Evolutionary conservation across 352 stramenopile genomes (phyloP), one percentile per base, ranked within the genome.

Genomic region (Phytophthora quininea): DNA sequence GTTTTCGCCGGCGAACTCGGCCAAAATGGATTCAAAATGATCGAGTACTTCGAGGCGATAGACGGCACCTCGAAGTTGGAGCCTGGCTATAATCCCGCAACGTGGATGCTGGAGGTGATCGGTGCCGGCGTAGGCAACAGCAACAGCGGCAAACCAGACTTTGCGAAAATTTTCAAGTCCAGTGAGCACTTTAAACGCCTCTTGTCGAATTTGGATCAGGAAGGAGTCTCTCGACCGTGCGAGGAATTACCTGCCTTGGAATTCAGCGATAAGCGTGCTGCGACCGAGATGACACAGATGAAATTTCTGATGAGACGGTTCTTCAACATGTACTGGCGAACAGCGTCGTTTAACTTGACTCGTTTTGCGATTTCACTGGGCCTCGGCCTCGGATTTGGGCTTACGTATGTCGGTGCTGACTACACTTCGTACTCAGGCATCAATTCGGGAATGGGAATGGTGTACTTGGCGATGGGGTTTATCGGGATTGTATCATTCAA

Each of bases 341-440:
- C 43, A 8, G 43, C 43, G 14, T 49, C 43, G 29, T 49, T 49
- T n/a, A 49, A 49, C 43, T 49, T 49, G 43, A 49, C n/a, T 54
- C 37, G 49, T 15, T 56, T 89, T 3, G 61, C 82, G 10, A 65
- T 93, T 12, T 88, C 66, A 53, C 33, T 63, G 12, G 33, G 85
- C 1, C 80, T 93, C 55, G 82, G 76, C 4, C 58, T 93, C 15
- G 63, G 93, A 27, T 77, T 94, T n/a, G 80, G 73, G 29, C 42
- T 83, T 10, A 70, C 90, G n/a, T 93, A 85, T 48, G n/a, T 74
- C 19, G 49, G 56, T 35, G 31, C 54, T 14, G 42, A 77, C 12
- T 74, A 69, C 38, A 35, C 14, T 14, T 70, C 67, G 0, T 75
- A 67, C 54, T 53, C 27, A 10, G 63, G 63, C 9, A 27, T 69